phyloP scores from a whole-genome alignment of 2,329 filamentous ascomycete species.

The Colletotrichum destructivum region DNA sequence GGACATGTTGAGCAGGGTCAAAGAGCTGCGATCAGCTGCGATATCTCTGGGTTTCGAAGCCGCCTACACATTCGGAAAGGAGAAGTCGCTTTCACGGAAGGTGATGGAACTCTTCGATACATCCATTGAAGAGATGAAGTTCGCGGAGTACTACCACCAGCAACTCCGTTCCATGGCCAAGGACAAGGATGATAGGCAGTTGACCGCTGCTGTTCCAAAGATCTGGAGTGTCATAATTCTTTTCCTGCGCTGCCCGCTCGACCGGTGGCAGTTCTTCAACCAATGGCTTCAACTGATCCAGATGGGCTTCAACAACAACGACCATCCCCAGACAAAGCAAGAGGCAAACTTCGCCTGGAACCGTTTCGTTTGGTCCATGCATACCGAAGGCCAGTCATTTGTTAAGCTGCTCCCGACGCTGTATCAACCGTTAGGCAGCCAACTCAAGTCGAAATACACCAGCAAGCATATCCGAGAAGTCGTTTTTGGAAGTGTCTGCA shows the following conservation, averaged over 20 bases:
- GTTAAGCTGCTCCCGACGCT: conserved; percentile 69
- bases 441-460: conserved; percentile 75
- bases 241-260: conserved; percentile 77
- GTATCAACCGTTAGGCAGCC: conserved; percentile 77
- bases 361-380: conserved; percentile 82
- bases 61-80: conserved; percentile 77
- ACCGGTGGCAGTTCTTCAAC: conserved; percentile 80
- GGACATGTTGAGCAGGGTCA: conserved; percentile 84
- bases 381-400: conserved; percentile 73
- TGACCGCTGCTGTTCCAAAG: conserved; percentile 77
- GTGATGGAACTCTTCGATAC: conserved; percentile 76
- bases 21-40: conserved; percentile 82
- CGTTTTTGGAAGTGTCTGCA: conserved; percentile 80
- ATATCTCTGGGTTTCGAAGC: conserved; percentile 82
- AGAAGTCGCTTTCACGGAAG: conserved; percentile 76
- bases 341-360: conserved; percentile 91
- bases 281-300: conserved; percentile 86
- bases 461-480: conserved; percentile 71
- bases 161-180: conserved; percentile 79
- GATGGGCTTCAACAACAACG: conserved; percentile 85
- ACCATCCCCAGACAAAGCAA: conserved; percentile 74
- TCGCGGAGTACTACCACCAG: conserved; percentile 78
- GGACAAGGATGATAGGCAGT: conserved; percentile 70
- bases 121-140: conserved; percentile 72
- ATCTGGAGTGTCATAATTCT: conserved; percentile 91